A percentile compares a stretch with the other conserved stretches of the same genome.
Conservation (phyloP, 2,329 filamentous ascomycete genomes). For the Clonostachys byssicola region DNA sequence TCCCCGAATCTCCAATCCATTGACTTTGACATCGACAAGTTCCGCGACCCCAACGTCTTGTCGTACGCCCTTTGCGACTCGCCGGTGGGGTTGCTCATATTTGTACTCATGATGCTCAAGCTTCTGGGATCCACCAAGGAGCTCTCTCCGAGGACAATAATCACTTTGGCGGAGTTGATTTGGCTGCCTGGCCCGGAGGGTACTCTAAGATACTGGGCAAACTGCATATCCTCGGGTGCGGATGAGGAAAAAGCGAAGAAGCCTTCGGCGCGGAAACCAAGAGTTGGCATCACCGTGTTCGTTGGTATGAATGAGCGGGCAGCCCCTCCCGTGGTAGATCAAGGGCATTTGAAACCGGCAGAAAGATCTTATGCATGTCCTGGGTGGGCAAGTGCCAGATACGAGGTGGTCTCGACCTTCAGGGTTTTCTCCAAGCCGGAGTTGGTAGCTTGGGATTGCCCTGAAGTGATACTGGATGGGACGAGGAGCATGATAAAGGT, state of each 20-base stretch:
- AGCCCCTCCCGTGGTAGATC: not conserved
- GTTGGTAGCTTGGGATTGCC: conserved; percentile 42
- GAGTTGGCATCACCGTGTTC: conserved; percentile 43
- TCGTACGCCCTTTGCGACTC: conserved; percentile 60
- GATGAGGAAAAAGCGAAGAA: conserved; percentile 11
- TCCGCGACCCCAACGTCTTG: conserved; percentile 47
- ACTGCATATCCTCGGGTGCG: conserved; percentile 25
- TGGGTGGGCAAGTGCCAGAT: conserved; percentile 39
- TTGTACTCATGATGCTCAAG: conserved; percentile 43
- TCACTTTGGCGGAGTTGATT: conserved; percentile 57
- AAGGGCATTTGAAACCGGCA: conserved; percentile 12
- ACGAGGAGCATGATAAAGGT: conserved; percentile 32
- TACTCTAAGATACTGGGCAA: conserved; percentile 51
- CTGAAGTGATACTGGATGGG: conserved; percentile 37
- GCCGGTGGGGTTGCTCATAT: conserved; percentile 52
- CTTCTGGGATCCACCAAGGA: conserved; percentile 30
- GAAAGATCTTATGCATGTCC: conserved; percentile 35
- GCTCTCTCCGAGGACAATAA: conserved; percentile 46
- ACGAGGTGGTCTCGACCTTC: conserved; percentile 34
- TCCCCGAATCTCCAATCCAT: conserved; percentile 5
- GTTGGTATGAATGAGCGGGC: conserved; percentile 20
- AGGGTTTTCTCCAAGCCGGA: conserved; percentile 33
- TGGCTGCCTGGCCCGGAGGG: conserved; percentile 66
- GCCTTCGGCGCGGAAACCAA: conserved; percentile 21
- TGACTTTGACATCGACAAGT: conserved; percentile 14